Conservation (phyloP, 148 eudicot genomes). For the Selenicereus undatus region DNA sequence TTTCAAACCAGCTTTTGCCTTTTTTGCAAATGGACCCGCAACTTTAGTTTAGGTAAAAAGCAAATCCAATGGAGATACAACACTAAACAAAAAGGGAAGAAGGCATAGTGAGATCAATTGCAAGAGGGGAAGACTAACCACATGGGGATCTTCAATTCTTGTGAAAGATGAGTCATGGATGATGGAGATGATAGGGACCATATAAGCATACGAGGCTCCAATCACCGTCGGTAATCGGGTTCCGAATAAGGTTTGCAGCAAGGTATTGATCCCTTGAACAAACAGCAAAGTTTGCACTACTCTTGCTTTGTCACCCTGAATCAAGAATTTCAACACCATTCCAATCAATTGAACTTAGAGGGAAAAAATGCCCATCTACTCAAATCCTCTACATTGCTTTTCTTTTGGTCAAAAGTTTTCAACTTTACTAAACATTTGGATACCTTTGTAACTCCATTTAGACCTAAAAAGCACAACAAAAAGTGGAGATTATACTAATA, state of each 20-base stretch:
- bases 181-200: slow-evolving; percentile 92
- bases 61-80: slow-evolving; percentile 7
- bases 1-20: slow-evolving; percentile 1
- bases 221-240: slow-evolving; percentile 83
- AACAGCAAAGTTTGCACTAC: slow-evolving; percentile 93
- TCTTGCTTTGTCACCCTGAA: slow-evolving; percentile 86
- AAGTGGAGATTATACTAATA: too few species aligned
- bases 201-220: slow-evolving; percentile 93
- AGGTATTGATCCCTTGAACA: slow-evolving; percentile 87
- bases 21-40: slow-evolving; percentile 3
- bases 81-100: slow-evolving; percentile 1
- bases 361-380: not conserved
- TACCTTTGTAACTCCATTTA: not conserved
- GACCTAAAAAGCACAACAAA: not conserved
- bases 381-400: not conserved
- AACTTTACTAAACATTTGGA: not conserved
- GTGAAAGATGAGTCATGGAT: slow-evolving; percentile 69
- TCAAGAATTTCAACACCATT: slow-evolving; percentile 5
- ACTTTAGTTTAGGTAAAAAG: not conserved
- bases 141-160: slow-evolving; percentile 51
- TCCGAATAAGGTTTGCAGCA: slow-evolving; percentile 84
- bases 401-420: not conserved
- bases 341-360: not conserved
- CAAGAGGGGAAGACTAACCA: slow-evolving; percentile 37
- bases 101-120: not conserved